Conservation (phyloP, 305 asterid genomes). For the Fraxinus sp. region DNA sequence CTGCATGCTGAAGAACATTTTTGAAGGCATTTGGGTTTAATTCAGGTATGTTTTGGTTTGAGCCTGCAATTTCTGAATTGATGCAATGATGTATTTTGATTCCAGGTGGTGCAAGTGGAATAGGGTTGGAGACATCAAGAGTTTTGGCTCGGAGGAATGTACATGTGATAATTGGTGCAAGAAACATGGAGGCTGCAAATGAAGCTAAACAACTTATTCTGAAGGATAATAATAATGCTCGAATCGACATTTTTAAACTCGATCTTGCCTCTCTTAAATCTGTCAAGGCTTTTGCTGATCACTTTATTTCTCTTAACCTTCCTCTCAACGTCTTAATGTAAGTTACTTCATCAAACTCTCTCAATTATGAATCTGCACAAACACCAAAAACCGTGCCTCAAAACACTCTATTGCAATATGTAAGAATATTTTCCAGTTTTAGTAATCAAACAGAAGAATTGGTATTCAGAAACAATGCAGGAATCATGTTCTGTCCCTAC, state of each 20-base stretch:
- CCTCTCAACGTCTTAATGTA: slow-evolving; percentile 89
- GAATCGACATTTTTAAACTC: slow-evolving; percentile 56
- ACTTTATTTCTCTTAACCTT: slow-evolving; percentile 59
- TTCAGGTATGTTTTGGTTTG: neutral
- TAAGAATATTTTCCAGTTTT: neutral
- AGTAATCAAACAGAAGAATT: neutral
- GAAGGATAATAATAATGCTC: slow-evolving; percentile 44
- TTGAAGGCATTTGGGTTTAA: neutral
- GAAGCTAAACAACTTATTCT: slow-evolving; percentile 56
- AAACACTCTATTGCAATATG: neutral
- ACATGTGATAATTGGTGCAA: slow-evolving; percentile 66
- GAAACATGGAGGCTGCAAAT: slow-evolving; percentile 67
- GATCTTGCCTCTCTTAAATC: slow-evolving; percentile 68
- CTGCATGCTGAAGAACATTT: neutral
- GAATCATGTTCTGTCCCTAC: slow-evolving; percentile 78
- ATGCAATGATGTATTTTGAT: neutral
- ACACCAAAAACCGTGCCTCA: neutral
- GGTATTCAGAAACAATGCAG: slow-evolving; percentile 71
- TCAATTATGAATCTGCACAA: neutral
- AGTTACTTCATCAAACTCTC: neutral
- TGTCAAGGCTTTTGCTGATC: slow-evolving; percentile 50
- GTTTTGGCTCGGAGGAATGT: slow-evolving; percentile 65
- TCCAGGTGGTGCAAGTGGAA: slow-evolving; percentile 86
- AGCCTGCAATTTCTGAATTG: neutral
- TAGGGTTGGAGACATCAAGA: slow-evolving; percentile 79